Evolutionary conservation across 306 rosid genomes (phyloP), one percentile per base, ranked within the genome.

Genomic region (Malus sylvestris): DNA sequence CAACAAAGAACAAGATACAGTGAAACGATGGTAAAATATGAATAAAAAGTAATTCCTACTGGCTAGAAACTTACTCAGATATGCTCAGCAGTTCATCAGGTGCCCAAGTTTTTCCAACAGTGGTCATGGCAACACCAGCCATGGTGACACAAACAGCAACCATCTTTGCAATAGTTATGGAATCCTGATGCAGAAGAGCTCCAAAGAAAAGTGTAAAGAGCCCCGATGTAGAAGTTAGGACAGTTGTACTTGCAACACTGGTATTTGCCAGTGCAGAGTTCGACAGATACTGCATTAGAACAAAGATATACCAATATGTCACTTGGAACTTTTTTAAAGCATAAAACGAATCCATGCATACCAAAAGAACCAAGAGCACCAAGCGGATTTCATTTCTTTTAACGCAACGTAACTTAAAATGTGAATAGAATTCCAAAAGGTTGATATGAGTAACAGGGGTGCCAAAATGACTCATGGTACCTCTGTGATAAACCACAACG

Each of bases 401-500:
- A 55, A 57, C n/a, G 53, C 35, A 77, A 66, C 16, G 16, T 8
- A 51, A 71, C 32, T 23, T 23, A 18, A 55, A 58, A 20, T 13
- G 18, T 6, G 12, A 29, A 7, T 3, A 14, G 25, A 68, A 57
- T 12, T 30, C n/a, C 16, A 23, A 22, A 40, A 23, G 40, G 10
- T 30, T 19, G 57, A 18, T 42, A 42, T 51, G 23, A 77, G 64
- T 63, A 73, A 74, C 10, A 59, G 15, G 30, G 29, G 68, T 59
- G 51, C 65, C 23, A 27, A 53, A 75, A 58, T 25, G 35, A 69
- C 64, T 59, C 23, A 22, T 76, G 73, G 70, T 86, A 89, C 97
- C 97, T 91, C 95, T 40, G 92, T 84, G 55, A 82, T 49, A 86
- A 91, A 91, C 97, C 95, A 91, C 57, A 84, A 44, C 16, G 93